These are phyloP conservation scores for Schizophyllum amplum DNA, from an alignment of 1,284 basidiomycete species.

Conservation along the genomic window DNA sequence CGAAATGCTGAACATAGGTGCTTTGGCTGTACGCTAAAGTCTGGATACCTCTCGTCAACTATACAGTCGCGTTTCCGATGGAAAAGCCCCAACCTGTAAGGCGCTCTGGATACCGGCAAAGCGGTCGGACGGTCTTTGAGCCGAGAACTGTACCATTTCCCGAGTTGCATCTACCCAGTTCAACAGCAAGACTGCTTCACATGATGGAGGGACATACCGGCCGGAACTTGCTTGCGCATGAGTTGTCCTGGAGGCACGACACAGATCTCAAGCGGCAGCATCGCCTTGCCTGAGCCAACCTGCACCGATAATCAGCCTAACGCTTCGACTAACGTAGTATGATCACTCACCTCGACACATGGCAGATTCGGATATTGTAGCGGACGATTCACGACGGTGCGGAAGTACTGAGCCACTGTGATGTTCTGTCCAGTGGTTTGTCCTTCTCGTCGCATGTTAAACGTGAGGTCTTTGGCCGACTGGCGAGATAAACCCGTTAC, in stretches of 20 bases:
- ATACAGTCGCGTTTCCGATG: no score
- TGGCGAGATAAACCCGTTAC: conserved; percentile 45
- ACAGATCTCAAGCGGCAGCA: conserved; percentile 45
- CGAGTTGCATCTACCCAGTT: conserved; percentile 27
- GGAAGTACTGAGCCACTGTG: conserved; percentile 59
- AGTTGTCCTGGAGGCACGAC: conserved; percentile 60
- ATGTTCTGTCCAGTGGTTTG: conserved; percentile 35
- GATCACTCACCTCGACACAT: conserved; percentile 50
- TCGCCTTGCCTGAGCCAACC: not conserved
- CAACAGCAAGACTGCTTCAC: no score
- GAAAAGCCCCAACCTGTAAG: no score
- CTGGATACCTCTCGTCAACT: conserved; percentile 22
- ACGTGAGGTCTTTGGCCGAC: conserved; percentile 41
- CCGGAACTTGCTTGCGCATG: conserved; percentile 40
- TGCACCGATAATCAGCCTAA: not conserved
- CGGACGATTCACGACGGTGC: conserved; percentile 35
- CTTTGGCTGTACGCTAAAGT: conserved; percentile 64
- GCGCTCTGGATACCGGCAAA: conserved; percentile 5
- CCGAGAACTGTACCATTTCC: conserved; percentile 42
- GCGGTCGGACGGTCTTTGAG: conserved; percentile 48
- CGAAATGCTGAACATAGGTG: conserved; percentile 64
- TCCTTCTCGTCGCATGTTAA: conserved; percentile 30
- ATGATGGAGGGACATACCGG: no score
- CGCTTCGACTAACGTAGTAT: not conserved
- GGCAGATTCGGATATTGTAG: conserved; percentile 49